Conservation (phyloP, 176 grass and related monocot genomes). For the Bothriochloa decipiens region DNA sequence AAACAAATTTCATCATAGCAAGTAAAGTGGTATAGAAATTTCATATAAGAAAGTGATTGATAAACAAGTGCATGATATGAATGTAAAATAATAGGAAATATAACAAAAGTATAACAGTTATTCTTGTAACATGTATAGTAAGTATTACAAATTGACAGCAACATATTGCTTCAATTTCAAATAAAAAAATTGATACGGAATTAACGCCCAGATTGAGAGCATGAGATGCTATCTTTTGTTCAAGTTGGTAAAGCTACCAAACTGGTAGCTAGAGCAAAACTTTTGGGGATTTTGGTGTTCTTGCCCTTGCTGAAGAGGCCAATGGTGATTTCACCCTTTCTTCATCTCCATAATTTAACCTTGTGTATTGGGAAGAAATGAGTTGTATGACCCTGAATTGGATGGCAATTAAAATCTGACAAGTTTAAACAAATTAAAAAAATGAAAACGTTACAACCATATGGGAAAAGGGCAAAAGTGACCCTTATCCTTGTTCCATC, state of each 20-base stretch:
- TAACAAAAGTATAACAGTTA: background rate
- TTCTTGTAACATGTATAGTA: background rate
- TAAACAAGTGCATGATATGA: background rate
- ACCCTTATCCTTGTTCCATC: background rate
- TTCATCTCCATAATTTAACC: background rate
- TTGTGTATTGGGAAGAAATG: background rate
- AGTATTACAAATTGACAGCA: background rate
- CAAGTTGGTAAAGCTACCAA: background rate
- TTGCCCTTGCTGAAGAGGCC: background rate
- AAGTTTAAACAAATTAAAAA: background rate
- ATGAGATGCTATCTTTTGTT: background rate
- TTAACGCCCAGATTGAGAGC: background rate
- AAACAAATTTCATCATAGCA: conserved; percentile 29
- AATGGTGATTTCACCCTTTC: background rate
- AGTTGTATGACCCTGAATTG: background rate
- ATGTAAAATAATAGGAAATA: background rate
- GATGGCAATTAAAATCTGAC: background rate
- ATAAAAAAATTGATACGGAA: background rate
- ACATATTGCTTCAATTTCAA: background rate
- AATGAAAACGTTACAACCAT: too few species aligned
- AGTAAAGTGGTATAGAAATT: background rate
- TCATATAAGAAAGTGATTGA: background rate
- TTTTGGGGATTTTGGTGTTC: background rate
- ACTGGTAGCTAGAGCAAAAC: background rate
- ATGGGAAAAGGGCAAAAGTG: background rate